These are phyloP conservation scores for Cruciata laevipes DNA, from an alignment of 257 asterid genomes.

Conservation along the genomic window DNA sequence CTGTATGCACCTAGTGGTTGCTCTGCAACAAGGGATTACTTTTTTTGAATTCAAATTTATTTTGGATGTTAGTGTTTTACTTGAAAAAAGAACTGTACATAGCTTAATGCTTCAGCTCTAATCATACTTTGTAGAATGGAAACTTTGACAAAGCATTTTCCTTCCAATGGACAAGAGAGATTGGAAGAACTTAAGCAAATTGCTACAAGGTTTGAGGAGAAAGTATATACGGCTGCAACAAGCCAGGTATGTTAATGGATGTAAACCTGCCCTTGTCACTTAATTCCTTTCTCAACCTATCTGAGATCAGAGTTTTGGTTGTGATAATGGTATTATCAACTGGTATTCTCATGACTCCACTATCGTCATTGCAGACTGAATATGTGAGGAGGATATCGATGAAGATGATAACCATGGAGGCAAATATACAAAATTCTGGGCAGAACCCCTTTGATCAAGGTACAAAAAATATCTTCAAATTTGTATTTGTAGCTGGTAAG, in stretches of 20 bases:
- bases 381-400: slow-evolving; percentile 74
- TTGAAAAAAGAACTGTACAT: background rate
- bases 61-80: background rate
- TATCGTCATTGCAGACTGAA: slow-evolving; percentile 49
- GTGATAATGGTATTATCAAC: background rate
- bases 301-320: background rate
- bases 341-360: background rate
- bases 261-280: background rate
- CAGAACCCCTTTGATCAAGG: slow-evolving; percentile 62
- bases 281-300: background rate
- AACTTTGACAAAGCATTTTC: slow-evolving; percentile 80
- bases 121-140: slow-evolving; percentile 57
- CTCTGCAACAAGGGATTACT: background rate
- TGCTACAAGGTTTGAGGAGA: slow-evolving; percentile 82
- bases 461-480: slow-evolving; percentile 7
- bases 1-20: background rate
- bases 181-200: slow-evolving; percentile 74
- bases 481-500: background rate
- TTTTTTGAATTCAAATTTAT: background rate
- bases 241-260: slow-evolving; percentile 46
- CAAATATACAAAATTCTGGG: slow-evolving; percentile 53
- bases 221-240: slow-evolving; percentile 63
- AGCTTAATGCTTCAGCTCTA: slow-evolving; percentile 1
- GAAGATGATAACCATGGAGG: slow-evolving; percentile 84
- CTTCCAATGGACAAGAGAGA: slow-evolving; percentile 73